These are phyloP conservation scores for Pestalotiopsis fici DNA, from an alignment of 2,329 filamentous ascomycete species.

Conservation along the genomic window DNA sequence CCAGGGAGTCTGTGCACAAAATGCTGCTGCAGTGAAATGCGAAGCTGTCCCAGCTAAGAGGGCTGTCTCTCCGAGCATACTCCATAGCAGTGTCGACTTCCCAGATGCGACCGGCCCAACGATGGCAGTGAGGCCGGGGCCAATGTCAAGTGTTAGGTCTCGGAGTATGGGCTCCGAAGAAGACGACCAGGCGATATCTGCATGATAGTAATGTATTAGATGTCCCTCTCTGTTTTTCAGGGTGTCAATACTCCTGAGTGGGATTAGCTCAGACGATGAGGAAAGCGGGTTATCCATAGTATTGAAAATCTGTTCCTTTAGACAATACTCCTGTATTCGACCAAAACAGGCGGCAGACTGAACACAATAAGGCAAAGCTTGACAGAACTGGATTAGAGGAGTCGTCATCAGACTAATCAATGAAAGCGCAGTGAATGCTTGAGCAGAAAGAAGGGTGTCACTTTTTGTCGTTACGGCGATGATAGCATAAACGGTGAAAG, in stretches of 20 bases:
- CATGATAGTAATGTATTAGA: too few species aligned
- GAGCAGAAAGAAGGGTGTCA: conserved; percentile 12
- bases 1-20: conserved; percentile 23
- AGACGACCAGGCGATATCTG: too few species aligned
- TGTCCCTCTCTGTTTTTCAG: background rate
- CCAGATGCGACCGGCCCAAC: conserved; percentile 23
- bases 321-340: conserved; percentile 21
- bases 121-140: conserved; percentile 13
- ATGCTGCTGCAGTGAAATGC: conserved; percentile 11
- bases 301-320: too few species aligned
- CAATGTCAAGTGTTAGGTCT: background rate
- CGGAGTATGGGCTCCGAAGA: too few species aligned
- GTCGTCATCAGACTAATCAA: conserved; percentile 19
- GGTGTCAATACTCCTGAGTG: background rate
- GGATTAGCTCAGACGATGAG: too few species aligned
- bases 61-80: conserved; percentile 18
- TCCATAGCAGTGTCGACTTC: conserved; percentile 21
- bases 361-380: conserved; percentile 16
- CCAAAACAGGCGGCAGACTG: conserved; percentile 19
- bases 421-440: conserved; percentile 21
- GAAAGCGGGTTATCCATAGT: background rate
- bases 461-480: conserved; percentile 19
- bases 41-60: conserved; percentile 7
- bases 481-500: conserved; percentile 25
- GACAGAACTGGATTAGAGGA: conserved; percentile 17